Conservation (phyloP, 495 filamentous ascomycete species). For the Podospora conica region DNA sequence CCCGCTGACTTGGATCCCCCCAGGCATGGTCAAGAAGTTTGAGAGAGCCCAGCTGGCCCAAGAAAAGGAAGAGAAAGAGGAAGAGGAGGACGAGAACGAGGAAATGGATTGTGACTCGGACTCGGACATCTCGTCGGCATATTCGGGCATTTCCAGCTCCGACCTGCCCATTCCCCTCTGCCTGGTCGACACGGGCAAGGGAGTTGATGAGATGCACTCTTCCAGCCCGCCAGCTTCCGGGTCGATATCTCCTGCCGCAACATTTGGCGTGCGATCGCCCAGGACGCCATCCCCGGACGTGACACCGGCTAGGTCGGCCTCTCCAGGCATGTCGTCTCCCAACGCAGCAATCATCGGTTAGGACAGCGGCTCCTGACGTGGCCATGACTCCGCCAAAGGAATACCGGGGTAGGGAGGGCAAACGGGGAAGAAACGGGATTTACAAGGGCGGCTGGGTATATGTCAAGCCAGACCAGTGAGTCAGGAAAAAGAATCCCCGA, state of each 20-base stretch:
- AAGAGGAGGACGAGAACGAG: neutral
- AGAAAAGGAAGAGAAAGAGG: neutral
- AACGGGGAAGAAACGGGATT: neutral
- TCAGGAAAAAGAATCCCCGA: neutral
- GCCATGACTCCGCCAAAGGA: neutral
- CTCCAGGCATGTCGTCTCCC: neutral
- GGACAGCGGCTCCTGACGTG: neutral
- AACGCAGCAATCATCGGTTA: neutral
- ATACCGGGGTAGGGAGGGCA: neutral
- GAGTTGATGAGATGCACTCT: neutral
- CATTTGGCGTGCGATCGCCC: neutral
- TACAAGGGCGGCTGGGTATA: neutral
- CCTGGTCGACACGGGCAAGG: neutral
- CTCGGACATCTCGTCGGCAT: neutral
- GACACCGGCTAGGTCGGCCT: neutral
- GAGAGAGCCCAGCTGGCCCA: neutral
- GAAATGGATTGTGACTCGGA: neutral
- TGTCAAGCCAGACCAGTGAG: neutral
- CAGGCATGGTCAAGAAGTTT: neutral
- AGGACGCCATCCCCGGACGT: neutral
- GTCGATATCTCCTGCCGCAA: neutral
- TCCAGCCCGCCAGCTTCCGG: neutral
- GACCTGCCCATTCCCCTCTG: neutral
- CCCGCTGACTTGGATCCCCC: neutral
- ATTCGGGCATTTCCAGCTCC: neutral